A percentile compares a stretch with the other conserved stretches of the same genome.
phyloP scores from a whole-genome alignment of 2,329 filamentous ascomycete genomes.

The Karstenula rhodostoma region DNA sequence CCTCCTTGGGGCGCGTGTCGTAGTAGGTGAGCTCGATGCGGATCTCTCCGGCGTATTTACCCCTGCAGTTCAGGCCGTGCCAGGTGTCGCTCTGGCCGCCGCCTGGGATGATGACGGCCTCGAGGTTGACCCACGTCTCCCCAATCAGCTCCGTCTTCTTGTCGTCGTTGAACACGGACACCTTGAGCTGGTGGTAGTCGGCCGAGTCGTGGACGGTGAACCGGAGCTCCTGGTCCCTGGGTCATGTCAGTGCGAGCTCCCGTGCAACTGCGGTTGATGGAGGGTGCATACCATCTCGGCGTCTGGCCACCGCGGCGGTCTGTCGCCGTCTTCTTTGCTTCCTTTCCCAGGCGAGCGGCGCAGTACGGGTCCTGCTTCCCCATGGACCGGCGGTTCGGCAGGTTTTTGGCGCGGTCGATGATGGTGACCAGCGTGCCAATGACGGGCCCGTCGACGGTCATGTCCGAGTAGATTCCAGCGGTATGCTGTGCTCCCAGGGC shows the following conservation, averaged over 20 bases:
- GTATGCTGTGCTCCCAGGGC: slow-evolving; percentile 72
- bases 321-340: slow-evolving; percentile 95
- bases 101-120: slow-evolving; percentile 79
- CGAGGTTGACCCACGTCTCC: slow-evolving; percentile 88
- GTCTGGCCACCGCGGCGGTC: slow-evolving; percentile 95
- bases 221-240: slow-evolving; percentile 94
- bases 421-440: slow-evolving; percentile 94
- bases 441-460: slow-evolving; percentile 88
- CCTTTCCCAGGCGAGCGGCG: slow-evolving; percentile 90
- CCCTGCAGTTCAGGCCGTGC: slow-evolving; percentile 86
- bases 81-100: slow-evolving; percentile 95
- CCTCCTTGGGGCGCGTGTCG: slow-evolving; percentile 82
- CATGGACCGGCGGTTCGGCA: slow-evolving; percentile 96
- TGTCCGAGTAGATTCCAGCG: slow-evolving; percentile 92
- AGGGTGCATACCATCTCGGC: slow-evolving; percentile 80
- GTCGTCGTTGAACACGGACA: slow-evolving; percentile 97
- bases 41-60: slow-evolving; percentile 95
- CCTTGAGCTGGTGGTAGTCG: slow-evolving; percentile 94
- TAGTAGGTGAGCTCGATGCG: slow-evolving; percentile 97
- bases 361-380: slow-evolving; percentile 99
- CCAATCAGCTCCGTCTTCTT: slow-evolving; percentile 97
- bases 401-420: slow-evolving; percentile 93
- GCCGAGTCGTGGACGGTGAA: slow-evolving; percentile 96
- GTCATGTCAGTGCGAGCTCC: slow-evolving; percentile 28
- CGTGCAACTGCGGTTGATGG: neutral